Conservation (phyloP, 805 yeast species). For the Wickerhamiella hasegawae region DNA sequence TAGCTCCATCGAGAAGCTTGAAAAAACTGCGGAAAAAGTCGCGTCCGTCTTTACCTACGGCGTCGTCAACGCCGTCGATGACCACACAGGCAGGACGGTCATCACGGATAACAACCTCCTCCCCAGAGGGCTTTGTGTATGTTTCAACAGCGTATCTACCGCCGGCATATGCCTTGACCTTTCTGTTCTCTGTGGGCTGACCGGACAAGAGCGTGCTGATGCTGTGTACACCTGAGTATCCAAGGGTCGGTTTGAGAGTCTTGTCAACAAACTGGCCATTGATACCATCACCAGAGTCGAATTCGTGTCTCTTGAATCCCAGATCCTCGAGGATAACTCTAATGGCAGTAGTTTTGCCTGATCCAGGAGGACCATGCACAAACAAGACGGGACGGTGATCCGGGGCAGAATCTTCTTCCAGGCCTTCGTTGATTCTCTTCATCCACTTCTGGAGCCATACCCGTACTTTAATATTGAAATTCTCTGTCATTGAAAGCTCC, state of each 20-base stretch:
- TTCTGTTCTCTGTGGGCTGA: not conserved
- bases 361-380: slow-evolving; percentile 85
- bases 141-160: not conserved
- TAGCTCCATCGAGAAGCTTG: not conserved
- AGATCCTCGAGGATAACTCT: slow-evolving; percentile 37
- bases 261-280: not conserved
- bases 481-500: not conserved
- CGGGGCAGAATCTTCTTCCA: not conserved
- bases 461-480: not conserved
- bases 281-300: not conserved
- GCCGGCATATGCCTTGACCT: not conserved
- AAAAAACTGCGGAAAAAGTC: slow-evolving; percentile 1
- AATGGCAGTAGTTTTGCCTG: slow-evolving; percentile 81
- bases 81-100: slow-evolving; percentile 4
- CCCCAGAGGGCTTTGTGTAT: not conserved
- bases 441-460: not conserved
- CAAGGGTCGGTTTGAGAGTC: not conserved
- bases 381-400: slow-evolving; percentile 35
- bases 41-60: slow-evolving; percentile 1
- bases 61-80: slow-evolving; percentile 4
- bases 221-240: not conserved
- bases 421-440: not conserved
- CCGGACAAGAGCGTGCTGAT: not conserved
- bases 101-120: slow-evolving; percentile 1
- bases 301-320: slow-evolving; percentile 2